Conservation (phyloP, 139 green algal species). For the Tetraselmis striata region DNA sequence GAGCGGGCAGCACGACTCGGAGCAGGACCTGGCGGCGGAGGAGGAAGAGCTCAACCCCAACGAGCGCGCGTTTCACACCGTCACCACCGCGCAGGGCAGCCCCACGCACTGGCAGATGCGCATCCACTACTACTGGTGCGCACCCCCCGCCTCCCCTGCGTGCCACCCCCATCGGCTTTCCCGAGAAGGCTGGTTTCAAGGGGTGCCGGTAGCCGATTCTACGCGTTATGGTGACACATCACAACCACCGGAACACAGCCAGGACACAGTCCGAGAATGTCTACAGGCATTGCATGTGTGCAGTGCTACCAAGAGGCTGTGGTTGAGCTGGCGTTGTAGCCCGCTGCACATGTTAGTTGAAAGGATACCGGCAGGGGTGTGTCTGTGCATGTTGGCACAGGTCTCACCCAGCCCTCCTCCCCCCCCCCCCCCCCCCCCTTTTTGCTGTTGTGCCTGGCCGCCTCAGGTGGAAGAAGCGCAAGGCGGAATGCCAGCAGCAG, state of each 20-base stretch:
- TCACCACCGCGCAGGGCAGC: slow-evolving; percentile 69
- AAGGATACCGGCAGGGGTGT: too few relatives aligned
- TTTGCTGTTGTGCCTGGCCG: too few relatives aligned
- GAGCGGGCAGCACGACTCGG: not conserved
- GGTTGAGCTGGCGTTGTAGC: too few relatives aligned
- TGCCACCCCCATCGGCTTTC: too few relatives aligned
- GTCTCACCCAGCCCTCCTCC: too few relatives aligned
- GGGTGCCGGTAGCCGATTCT: not conserved
- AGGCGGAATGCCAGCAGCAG: slow-evolving; percentile 56
- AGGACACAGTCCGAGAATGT: not conserved
- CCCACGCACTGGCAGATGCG: slow-evolving; percentile 79
- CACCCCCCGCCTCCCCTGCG: not conserved
- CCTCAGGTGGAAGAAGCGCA: slow-evolving; percentile 75
- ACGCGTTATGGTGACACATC: not conserved
- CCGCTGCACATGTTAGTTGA: too few relatives aligned
- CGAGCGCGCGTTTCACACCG: slow-evolving; percentile 58
- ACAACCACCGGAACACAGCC: not conserved
- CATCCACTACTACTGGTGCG: slow-evolving; percentile 76
- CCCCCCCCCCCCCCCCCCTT: too few relatives aligned
- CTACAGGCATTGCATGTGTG: not conserved
- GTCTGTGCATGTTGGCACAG: too few relatives aligned
- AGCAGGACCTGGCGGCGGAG: slow-evolving; percentile 17
- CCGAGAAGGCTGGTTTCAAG: not conserved
- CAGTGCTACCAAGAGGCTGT: not conserved
- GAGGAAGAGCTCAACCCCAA: not conserved